Percentiles rank a stretch among this genome's conserved stretches.
These are phyloP conservation scores for Colletotrichum navitas DNA, from an alignment of 2,329 filamentous ascomycete genomes.

Conservation along the genomic window DNA sequence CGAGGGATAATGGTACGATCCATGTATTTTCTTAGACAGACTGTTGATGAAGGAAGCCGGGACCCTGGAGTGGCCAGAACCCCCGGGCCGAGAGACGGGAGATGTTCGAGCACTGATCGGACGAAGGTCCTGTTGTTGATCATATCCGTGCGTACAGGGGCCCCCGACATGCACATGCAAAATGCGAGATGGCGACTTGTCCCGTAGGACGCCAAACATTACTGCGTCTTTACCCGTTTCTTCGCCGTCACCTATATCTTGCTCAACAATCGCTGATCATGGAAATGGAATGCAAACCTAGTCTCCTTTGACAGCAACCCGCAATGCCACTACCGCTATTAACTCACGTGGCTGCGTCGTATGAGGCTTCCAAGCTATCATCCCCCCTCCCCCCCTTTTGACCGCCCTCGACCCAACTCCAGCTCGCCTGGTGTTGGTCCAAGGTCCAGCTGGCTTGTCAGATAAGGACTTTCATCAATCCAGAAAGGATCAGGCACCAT, in stretches of 20 bases:
- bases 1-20: conserved; percentile 7
- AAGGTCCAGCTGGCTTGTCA: neutral
- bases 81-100: conserved; percentile 3
- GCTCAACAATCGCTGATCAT: neutral
- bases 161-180: conserved; percentile 13
- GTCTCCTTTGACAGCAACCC: neutral
- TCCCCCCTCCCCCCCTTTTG: conserved; percentile 25
- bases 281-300: neutral
- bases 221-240: neutral
- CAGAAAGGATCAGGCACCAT: conserved; percentile 19
- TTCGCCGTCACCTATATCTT: neutral
- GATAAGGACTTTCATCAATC: conserved; percentile 11
- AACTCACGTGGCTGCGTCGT: neutral
- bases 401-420: neutral
- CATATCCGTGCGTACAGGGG: conserved; percentile 29
- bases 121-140: neutral
- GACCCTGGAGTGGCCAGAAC: neutral
- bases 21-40: neutral
- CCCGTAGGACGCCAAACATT: neutral
- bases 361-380: neutral
- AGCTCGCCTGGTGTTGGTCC: neutral
- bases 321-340: neutral
- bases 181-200: conserved; percentile 2
- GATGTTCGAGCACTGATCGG: conserved; percentile 24
- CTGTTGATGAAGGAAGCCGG: neutral